Evolutionary conservation across 2,329 filamentous ascomycete species (phyloP).

Genomic region (Fusarium marasasianum): DNA sequence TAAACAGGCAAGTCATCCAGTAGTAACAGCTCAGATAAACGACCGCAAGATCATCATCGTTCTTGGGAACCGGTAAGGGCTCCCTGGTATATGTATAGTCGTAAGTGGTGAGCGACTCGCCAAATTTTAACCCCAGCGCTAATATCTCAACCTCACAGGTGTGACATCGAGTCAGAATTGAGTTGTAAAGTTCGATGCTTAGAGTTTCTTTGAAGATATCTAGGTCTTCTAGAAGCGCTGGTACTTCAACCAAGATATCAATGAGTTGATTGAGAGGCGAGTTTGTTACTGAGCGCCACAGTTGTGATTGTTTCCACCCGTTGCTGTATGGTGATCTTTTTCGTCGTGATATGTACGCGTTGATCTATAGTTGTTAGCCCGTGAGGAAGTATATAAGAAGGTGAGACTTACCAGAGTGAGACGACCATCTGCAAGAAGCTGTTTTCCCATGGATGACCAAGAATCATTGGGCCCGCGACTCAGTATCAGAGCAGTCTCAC

Average conservation of each 20-base stretch:
- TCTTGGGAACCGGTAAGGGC: background rate
- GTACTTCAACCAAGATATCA: constrained; percentile 2
- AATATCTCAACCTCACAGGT: background rate
- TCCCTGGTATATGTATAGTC: constrained; percentile 6
- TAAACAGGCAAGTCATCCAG: constrained; percentile 18
- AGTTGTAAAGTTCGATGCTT: background rate
- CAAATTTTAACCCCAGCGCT: background rate
- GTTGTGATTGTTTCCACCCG: background rate
- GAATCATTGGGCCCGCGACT: background rate
- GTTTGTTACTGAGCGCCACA: constrained; percentile 4
- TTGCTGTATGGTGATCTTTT: background rate
- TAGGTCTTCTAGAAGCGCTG: background rate
- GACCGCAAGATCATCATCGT: background rate
- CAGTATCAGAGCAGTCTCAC: constrained; percentile 2
- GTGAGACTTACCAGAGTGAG: background rate
- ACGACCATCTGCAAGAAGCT: constrained; percentile 11
- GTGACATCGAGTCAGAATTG: background rate
- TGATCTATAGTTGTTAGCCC: background rate
- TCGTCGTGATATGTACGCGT: background rate
- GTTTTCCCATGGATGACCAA: constrained; percentile 2
- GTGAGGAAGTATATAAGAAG: fast-evolving
- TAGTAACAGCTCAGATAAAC: constrained; percentile 12
- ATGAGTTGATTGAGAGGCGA: constrained; percentile 6
- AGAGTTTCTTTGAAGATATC: background rate
- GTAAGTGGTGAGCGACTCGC: background rate